Conservation (phyloP, 1,284 basidiomycete species). For the Exobasidium cylindrosporum region DNA sequence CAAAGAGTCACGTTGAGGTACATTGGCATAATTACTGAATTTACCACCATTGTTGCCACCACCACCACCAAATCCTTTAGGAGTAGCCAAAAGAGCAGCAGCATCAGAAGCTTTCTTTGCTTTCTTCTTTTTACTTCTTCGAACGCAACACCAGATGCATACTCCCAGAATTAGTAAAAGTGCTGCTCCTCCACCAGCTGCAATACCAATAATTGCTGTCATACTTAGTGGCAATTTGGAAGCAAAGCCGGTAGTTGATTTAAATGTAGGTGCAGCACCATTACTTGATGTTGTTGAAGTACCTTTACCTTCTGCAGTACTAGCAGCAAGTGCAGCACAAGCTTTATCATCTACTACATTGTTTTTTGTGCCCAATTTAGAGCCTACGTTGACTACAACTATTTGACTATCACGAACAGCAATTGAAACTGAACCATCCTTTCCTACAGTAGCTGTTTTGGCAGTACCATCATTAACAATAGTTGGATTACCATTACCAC, state of each 20-base stretch:
- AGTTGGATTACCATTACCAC: slow-evolving; percentile 24
- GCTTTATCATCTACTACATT: slow-evolving; percentile 20
- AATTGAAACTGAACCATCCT: slow-evolving; percentile 27
- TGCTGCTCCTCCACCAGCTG: slow-evolving; percentile 10
- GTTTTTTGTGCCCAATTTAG: slow-evolving; percentile 21
- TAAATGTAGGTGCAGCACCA: slow-evolving; percentile 32
- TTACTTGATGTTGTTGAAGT: neutral
- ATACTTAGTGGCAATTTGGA: neutral
- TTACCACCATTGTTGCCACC: too few relatives aligned
- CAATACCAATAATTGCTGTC: slow-evolving; percentile 13
- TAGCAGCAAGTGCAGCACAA: slow-evolving; percentile 4
- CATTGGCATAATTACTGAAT: neutral
- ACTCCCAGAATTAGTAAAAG: slow-evolving; percentile 2
- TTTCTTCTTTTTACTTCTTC: neutral
- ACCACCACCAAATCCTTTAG: too few relatives aligned
- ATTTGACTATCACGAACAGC: slow-evolving; percentile 36
- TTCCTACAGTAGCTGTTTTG: neutral
- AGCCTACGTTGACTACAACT: slow-evolving; percentile 29
- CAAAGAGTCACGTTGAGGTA: neutral
- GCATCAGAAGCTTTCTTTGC: neutral
- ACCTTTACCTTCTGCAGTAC: neutral
- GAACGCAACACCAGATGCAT: slow-evolving; percentile 9
- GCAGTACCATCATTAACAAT: slow-evolving; percentile 19
- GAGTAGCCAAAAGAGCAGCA: neutral
- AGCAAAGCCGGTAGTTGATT: slow-evolving; percentile 32